Evolutionary conservation across 108 stramenopile species (phyloP), one percentile per base, ranked within the genome.

Genomic region (Skeletonema marinoi): DNA sequence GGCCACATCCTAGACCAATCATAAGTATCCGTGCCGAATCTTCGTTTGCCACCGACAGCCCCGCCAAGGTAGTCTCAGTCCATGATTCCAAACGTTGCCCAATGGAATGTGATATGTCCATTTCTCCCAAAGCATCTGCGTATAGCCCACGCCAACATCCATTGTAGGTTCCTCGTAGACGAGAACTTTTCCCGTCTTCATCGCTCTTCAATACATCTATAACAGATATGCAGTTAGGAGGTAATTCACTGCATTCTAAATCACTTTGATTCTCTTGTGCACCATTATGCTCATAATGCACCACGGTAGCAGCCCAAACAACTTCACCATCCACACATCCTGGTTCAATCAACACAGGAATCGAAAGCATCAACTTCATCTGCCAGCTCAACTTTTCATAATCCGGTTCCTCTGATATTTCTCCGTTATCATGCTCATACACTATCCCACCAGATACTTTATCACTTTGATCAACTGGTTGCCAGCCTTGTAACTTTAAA

Each of bases 91-190:
- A 46, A 36, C 21, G 14, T 32, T 63, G 62, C 12, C 72, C 73
- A 3, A 36, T 36, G 0, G 62, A 38, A 30, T 29, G 31, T 0
- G 13, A 32, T 19, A 46, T 58, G 17, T 74, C 73, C 64, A 65
- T 74, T 74, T 74, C 73, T 65, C 73, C 73, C 46, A 65, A 32
- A 36, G 73, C 64, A 17, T 74, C 73, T 6, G 73, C 73, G 48
- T 74, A 74, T 3, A 74, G 65, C 39, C 73, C 73, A 17, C 50
- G 21, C 73, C 73, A 74, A 29, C 59, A 61, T 58, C 73, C 65
- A 54, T 65, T 13, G 48, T 74, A 66, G 46, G 2, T 65, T 21
- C 73, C 73, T 66, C 73, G 63, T 50, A 74, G 16, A 65, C 64
- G 50, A 58, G 73, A 29, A 39, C 73, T 54, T 33, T 65, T 46